These are phyloP conservation scores for Mycena venus DNA, from an alignment of 768 basidiomycete genomes.

Conservation along the genomic window DNA sequence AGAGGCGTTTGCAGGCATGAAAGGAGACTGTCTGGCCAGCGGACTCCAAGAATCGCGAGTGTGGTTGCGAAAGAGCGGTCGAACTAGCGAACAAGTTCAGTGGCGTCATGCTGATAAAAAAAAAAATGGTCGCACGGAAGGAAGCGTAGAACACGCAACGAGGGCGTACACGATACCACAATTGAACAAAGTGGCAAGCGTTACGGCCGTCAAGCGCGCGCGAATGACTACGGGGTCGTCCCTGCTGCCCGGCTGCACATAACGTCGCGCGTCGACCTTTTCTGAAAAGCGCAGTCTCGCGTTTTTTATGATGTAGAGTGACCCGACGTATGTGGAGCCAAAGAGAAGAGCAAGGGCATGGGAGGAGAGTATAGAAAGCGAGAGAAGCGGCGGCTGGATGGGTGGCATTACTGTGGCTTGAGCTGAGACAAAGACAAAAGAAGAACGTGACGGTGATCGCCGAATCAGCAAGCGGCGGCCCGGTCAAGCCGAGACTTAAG, in stretches of 20 bases:
- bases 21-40: slow-evolving; percentile 37
- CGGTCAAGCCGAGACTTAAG: too few species aligned
- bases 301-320: slow-evolving; percentile 81
- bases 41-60: background rate
- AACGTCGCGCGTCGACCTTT: slow-evolving; percentile 41
- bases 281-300: slow-evolving; percentile 67
- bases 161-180: slow-evolving; percentile 57
- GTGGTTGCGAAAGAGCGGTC: background rate
- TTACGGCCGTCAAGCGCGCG: slow-evolving; percentile 80
- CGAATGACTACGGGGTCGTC: slow-evolving; percentile 90
- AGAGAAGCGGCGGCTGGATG: background rate
- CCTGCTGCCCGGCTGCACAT: slow-evolving; percentile 58
- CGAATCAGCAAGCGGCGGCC: too few species aligned
- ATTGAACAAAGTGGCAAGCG: slow-evolving; percentile 70
- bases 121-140: background rate
- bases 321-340: slow-evolving; percentile 82
- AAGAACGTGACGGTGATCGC: too few species aligned
- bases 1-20: slow-evolving; percentile 79
- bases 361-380: slow-evolving; percentile 49
- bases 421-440: background rate
- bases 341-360: slow-evolving; percentile 72
- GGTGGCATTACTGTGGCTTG: slow-evolving; percentile 26
- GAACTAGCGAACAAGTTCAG: background rate
- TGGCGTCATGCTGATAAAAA: background rate
- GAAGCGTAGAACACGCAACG: background rate